Percentiles rank a stretch among this genome's conserved stretches.
phyloP scores from a whole-genome alignment of 345 rosid species.

The Populus euphratica region DNA sequence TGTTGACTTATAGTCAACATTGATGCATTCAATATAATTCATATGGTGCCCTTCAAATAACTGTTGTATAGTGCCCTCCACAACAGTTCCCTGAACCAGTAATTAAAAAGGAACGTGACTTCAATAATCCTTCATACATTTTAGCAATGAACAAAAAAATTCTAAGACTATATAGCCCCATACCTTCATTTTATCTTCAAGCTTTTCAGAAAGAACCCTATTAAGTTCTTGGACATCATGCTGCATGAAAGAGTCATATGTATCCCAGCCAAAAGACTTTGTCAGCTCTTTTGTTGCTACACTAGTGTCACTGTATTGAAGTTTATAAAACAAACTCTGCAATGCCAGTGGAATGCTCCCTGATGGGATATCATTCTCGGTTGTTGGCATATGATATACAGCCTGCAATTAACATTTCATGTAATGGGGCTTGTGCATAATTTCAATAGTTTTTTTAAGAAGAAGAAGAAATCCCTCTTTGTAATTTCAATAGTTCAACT shows the following conservation, averaged over 20 bases:
- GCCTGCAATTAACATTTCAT: slow-evolving; percentile 51
- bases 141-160: neutral
- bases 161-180: neutral
- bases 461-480: neutral
- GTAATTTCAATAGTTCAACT: neutral
- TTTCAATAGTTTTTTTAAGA: neutral
- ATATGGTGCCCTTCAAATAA: slow-evolving; percentile 64
- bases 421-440: slow-evolving; percentile 1
- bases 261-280: slow-evolving; percentile 87
- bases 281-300: slow-evolving; percentile 57
- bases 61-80: slow-evolving; percentile 56
- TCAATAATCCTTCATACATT: neutral
- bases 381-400: slow-evolving; percentile 99
- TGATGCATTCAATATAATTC: slow-evolving; percentile 94
- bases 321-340: slow-evolving; percentile 55
- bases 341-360: slow-evolving; percentile 66
- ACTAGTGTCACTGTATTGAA: slow-evolving; percentile 51
- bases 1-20: slow-evolving; percentile 92
- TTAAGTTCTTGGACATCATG: slow-evolving; percentile 99
- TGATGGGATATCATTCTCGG: slow-evolving; percentile 88
- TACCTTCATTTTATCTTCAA: slow-evolving; percentile 99
- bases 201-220: slow-evolving; percentile 91
- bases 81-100: slow-evolving; percentile 49
- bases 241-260: slow-evolving; percentile 97
- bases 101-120: slow-evolving; percentile 5